These are phyloP conservation scores for Saccharomycopsis schoenii DNA, from an alignment of 805 yeast genomes.

Conservation along the genomic window DNA sequence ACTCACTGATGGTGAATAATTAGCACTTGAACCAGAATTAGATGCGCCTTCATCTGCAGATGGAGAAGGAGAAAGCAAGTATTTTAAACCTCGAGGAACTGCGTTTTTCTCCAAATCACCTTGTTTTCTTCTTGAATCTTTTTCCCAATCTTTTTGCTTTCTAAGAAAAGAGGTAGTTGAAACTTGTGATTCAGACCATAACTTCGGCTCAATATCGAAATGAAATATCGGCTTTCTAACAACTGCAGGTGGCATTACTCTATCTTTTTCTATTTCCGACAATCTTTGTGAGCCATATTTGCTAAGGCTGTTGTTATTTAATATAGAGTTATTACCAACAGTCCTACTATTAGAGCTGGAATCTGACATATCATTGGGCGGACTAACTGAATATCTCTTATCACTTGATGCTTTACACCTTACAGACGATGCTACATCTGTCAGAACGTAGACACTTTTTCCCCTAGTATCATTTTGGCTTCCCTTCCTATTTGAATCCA, in stretches of 20 bases:
- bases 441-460: not conserved
- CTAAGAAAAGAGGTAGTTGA: slow-evolving; percentile 23
- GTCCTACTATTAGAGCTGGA: not conserved
- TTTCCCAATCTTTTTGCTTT: slow-evolving; percentile 34
- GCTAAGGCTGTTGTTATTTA: not conserved
- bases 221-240: slow-evolving; percentile 35
- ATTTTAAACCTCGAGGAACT: slow-evolving; percentile 45
- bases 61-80: slow-evolving; percentile 26
- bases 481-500: not conserved
- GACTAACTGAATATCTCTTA: not conserved
- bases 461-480: not conserved
- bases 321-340: not conserved
- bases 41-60: not conserved
- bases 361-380: not conserved
- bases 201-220: slow-evolving; percentile 25
- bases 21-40: slow-evolving; percentile 1
- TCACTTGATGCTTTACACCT: not conserved
- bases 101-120: slow-evolving; percentile 42
- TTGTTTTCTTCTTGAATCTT: slow-evolving; percentile 37
- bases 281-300: not conserved
- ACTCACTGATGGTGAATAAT: not conserved
- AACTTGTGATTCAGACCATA: slow-evolving; percentile 21
- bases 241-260: slow-evolving; percentile 54
- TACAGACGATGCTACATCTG: not conserved
- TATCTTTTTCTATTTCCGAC: slow-evolving; percentile 19